Base-by-base conservation (phyloP, 768 basidiomycete species). In the Boletus eberwhitei region DNA sequence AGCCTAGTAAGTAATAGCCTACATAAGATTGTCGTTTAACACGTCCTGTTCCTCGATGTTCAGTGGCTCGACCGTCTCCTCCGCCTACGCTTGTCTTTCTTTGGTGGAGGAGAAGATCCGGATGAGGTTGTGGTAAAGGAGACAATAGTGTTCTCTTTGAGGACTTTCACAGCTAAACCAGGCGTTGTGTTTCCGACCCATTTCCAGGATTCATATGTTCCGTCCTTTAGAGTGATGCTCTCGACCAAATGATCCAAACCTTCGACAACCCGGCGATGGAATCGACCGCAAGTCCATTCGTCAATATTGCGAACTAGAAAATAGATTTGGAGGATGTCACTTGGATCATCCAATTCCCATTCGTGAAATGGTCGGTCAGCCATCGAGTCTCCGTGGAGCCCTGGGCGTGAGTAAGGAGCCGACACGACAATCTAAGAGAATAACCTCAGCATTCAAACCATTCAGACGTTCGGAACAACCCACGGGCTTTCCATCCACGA, bases 301-400 rank as follows among this genome's bases (percentile, higher is more conserved):
- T 84, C 82, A 46, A 83, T 76, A 53, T 83, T 81, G 48, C 75
- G 74, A 46, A 82, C 71, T 16, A 83, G 65, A 50, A 82, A 74
- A 67, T 77, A 81, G 11, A 83, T 73, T 56, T 77, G 59, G 2
- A 79, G 66, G 43, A 81, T 81, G 53, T 80, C 75, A 34, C 66
- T 64, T 0, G 80, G 75, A 8, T 63, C 60, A 26, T 76, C 71
- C 41, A 84, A 59, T 24, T 75, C 64, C 82, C 83, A 82, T 59
- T 81, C 77, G 51, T 79, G 73, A 62, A 78, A 80, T 9, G 68
- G 55, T 58, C 59, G 47, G 50, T 61, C 52, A 41, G 59, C 52
- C 47, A 24, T 24, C 11, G 54, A 59, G 22, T 63, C 60, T 37
- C 54, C 50, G 1, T 54, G 48, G 24, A 41, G 32, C 34, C 64